Evolutionary conservation across 768 basidiomycete species (phyloP), one percentile per base, ranked within the genome.

Genomic region (Hericium erinaceus): DNA sequence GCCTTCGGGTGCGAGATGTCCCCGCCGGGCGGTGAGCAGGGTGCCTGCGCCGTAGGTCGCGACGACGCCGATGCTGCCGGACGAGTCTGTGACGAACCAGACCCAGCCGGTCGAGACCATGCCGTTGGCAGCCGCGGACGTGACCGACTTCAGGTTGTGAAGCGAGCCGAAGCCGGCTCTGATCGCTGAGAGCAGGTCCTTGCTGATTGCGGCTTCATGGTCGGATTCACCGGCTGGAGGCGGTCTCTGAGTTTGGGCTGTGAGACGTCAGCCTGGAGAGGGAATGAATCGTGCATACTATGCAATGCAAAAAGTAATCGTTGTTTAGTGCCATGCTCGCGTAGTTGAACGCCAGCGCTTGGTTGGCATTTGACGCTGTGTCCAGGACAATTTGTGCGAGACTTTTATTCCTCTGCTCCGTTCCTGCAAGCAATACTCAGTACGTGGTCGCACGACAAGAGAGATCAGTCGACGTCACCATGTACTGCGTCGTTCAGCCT

Each of bases 311-410:
- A 78, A 98, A 98, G 80, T 92, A 98, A 64, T 85, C 84, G 70
- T 97, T 98, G 74, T 98, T 99, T 60, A 98, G 75, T 5, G 95
- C 91, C 50, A 92, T 80, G 61, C 88, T 88, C 3, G 95, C 93
- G 66, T 95, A 93, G 71, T 90, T 95, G 72, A 94, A 98, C 24
- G 83, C 81, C 54, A 95, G 71, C 1, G 83, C 78, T 54, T 82
- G 72, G 22, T 80, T 74, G 46, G 80, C 80, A 33, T 81, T 72
- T 15, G 73, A 64, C 0, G 92, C 81, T 10, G 87, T 82, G 39
- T 78, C 77, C 37, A 91, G 77, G 24, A 95, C 79, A 22, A 87
- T 88, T 66, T 92, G 83, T 0, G 80, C 78, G 37, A 95, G 80
- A 53, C 75, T 80, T 64, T 75, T 71, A 61, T 76, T 77, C 62